Percentiles rank a stretch among this genome's conserved stretches.
Conservation (phyloP, 768 basidiomycete species). For the Leccinum aurantiacum region DNA sequence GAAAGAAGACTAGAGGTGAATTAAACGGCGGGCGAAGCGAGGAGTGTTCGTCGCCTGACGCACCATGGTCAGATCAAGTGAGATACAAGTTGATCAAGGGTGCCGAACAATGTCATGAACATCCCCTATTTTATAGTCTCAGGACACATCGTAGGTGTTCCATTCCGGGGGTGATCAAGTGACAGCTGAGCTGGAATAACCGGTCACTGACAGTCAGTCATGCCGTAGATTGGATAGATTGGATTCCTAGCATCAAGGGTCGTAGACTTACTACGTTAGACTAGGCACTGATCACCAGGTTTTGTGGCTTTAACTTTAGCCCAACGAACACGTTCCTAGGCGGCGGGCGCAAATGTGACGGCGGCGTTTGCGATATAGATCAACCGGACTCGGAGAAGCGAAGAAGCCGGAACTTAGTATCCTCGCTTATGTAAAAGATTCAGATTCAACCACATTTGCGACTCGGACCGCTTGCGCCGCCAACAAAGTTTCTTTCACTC, state of each 20-base stretch:
- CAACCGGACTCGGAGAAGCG: too few species aligned
- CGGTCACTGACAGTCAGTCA: background rate
- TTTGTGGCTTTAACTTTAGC: too few species aligned
- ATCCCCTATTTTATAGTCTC: constrained; percentile 16
- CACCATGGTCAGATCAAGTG: constrained; percentile 24
- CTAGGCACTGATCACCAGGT: background rate
- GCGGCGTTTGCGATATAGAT: too few species aligned
- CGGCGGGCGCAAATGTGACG: too few species aligned
- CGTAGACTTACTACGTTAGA: background rate
- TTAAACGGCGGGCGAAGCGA: background rate
- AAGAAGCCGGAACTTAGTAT: too few species aligned
- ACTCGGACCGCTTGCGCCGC: constrained; percentile 50
- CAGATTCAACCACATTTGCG: too few species aligned
- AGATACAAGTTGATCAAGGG: constrained; percentile 5
- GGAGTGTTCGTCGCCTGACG: background rate
- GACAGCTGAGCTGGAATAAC: constrained; percentile 17
- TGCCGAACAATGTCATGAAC: constrained; percentile 12
- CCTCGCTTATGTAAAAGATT: too few species aligned
- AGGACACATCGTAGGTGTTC: constrained; percentile 17
- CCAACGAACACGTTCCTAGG: too few species aligned
- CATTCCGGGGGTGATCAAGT: constrained; percentile 19
- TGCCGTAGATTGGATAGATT: background rate
- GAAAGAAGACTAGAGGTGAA: constrained; percentile 50
- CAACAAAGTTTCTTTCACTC: constrained; percentile 79
- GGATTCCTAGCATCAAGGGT: background rate